phyloP scores from a whole-genome alignment of 2,329 filamentous ascomycete species.

The Cordyceps cateniannulata region DNA sequence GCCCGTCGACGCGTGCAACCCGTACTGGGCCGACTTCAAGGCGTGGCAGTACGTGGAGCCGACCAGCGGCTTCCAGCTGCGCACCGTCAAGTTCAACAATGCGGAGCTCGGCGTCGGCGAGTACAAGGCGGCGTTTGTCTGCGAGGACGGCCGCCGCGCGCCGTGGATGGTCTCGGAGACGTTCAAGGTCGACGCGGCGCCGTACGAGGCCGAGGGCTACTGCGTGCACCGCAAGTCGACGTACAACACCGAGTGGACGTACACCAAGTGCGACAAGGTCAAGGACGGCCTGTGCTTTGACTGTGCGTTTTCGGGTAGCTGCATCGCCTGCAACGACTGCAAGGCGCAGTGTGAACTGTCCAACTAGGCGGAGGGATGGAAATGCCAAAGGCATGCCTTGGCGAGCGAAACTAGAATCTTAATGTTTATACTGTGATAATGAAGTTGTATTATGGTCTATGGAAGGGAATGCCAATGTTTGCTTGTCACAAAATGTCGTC shows the following conservation, averaged over 20 bases:
- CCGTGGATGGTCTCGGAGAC: background rate
- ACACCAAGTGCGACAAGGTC: background rate
- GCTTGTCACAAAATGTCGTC: too few species aligned
- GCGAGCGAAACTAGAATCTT: too few species aligned
- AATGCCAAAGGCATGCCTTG: background rate
- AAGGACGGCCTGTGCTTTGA: background rate
- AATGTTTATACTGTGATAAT: too few species aligned
- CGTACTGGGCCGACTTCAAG: background rate
- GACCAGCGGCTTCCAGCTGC: background rate
- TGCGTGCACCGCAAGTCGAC: background rate
- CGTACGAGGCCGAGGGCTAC: background rate
- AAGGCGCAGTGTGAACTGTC: background rate
- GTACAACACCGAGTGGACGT: background rate
- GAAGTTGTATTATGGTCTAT: too few species aligned
- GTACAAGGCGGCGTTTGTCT: slow-evolving; percentile 1
- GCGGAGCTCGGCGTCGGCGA: background rate
- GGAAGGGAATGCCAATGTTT: too few species aligned
- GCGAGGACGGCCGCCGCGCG: background rate
- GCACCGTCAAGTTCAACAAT: background rate
- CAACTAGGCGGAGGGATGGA: background rate
- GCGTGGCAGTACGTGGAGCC: background rate
- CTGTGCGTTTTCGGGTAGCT: background rate
- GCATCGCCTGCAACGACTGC: background rate
- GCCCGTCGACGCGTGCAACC: background rate
- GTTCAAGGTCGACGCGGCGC: background rate